Evolutionary conservation across 495 filamentous ascomycete genomes (phyloP).

Genomic region (Clavariopsis aquatica): DNA sequence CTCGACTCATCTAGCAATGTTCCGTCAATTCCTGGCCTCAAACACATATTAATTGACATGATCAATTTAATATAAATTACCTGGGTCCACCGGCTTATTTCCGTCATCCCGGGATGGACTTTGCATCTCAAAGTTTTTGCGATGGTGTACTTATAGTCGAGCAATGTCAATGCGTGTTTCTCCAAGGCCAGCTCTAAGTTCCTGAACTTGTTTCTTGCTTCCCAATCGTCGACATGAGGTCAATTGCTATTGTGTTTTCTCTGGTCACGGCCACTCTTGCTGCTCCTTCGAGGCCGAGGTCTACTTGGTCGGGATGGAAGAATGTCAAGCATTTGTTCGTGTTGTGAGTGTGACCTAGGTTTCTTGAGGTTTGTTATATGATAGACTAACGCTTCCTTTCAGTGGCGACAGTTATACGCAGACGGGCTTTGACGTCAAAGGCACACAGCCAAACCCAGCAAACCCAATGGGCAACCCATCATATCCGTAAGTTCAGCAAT

Average conservation of each 20-base stretch:
- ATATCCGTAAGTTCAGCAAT: constrained; percentile 50
- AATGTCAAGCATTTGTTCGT: constrained; percentile 55
- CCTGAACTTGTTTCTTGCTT: not conserved
- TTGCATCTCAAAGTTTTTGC: not conserved
- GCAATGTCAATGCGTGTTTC: not conserved
- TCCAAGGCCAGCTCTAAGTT: not conserved
- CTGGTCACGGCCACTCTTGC: constrained; percentile 2
- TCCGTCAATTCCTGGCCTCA: not conserved
- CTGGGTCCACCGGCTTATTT: constrained; percentile 9
- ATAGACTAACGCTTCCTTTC: too few relatives aligned
- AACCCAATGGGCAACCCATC: constrained; percentile 79
- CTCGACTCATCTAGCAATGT: not conserved
- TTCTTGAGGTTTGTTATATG: not conserved
- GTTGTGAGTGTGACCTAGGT: constrained; percentile 46
- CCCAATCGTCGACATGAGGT: not conserved
- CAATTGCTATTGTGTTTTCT: constrained; percentile 1
- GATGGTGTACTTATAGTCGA: not conserved
- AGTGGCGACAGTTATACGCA: constrained; percentile 65
- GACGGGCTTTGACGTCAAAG: constrained; percentile 65
- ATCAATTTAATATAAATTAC: constrained; percentile 20
- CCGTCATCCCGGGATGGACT: not conserved
- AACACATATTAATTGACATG: constrained; percentile 12
- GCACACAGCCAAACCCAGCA: constrained; percentile 58
- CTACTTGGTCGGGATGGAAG: constrained; percentile 52
- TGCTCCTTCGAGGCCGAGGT: not conserved